Conservation (phyloP, 163 green algal species). For the Coccomyxa subellipsoidea region DNA sequence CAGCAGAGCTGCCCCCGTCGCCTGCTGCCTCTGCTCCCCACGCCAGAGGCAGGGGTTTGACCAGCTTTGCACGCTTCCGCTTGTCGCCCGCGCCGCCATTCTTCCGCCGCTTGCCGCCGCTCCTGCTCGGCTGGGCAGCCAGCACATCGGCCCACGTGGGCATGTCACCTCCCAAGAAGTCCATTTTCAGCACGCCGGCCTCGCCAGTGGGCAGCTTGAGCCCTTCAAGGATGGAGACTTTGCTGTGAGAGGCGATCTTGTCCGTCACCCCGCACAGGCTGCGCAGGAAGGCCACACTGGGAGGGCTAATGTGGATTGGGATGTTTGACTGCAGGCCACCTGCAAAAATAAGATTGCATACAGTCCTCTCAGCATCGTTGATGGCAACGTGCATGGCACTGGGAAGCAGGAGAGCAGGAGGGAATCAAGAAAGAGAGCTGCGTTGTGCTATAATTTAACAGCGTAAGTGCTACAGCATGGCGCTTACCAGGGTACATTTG, state of each 20-base stretch:
- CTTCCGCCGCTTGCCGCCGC: neutral
- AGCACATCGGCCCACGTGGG: neutral
- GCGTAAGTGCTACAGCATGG: too few relatives aligned
- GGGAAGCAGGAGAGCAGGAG: neutral
- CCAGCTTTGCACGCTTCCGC: neutral
- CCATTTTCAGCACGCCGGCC: neutral
- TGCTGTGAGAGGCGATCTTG: neutral
- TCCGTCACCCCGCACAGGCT: neutral
- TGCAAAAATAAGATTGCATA: neutral
- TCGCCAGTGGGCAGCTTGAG: neutral
- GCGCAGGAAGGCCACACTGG: neutral
- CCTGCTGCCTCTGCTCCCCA: too few relatives aligned
- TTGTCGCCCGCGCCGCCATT: neutral
- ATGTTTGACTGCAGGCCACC: neutral
- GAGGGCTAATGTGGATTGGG: neutral
- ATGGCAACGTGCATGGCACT: neutral
- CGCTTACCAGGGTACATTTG: neutral
- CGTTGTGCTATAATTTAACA: too few relatives aligned
- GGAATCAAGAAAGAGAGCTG: neutral
- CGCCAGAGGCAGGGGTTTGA: neutral
- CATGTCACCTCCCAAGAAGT: neutral
- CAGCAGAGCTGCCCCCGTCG: too few relatives aligned
- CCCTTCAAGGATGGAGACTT: neutral
- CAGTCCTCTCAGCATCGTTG: neutral
- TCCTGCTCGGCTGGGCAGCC: neutral